phyloP scores from a whole-genome alignment of 2,329 filamentous ascomycete species.

The Xylariaceae sp. region DNA sequence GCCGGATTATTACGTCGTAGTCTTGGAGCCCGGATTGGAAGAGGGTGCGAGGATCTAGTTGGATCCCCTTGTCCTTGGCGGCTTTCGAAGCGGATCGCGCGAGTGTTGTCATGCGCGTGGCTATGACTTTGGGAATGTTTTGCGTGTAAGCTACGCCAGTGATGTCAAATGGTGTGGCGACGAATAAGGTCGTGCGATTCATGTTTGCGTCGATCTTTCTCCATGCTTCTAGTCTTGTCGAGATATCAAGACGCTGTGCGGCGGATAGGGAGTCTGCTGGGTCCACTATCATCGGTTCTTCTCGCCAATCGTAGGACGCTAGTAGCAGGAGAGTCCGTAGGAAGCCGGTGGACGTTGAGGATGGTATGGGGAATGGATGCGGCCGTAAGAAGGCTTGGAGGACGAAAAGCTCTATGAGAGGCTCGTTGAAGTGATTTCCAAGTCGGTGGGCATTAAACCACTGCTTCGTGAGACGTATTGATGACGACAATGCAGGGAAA shows the following conservation, averaged over 20 bases:
- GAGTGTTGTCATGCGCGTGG: constrained; percentile 75
- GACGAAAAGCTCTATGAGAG: constrained; percentile 80
- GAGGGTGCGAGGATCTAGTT: constrained; percentile 54
- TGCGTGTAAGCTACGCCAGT: constrained; percentile 79
- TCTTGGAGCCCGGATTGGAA: constrained; percentile 71
- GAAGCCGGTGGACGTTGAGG: constrained; percentile 74
- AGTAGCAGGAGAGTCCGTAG: constrained; percentile 75
- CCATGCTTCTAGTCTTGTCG: constrained; percentile 75
- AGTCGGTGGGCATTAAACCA: constrained; percentile 73
- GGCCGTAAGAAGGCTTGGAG: constrained; percentile 75
- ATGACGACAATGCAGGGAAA: constrained; percentile 72
- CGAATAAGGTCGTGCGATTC: constrained; percentile 77
- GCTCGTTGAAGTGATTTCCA: constrained; percentile 67
- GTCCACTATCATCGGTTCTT: constrained; percentile 77
- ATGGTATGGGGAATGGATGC: constrained; percentile 74
- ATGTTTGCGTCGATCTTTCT: constrained; percentile 82
- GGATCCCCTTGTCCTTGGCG: constrained; percentile 49
- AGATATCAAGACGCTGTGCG: constrained; percentile 58
- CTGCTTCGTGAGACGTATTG: constrained; percentile 78
- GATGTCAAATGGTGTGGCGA: constrained; percentile 71
- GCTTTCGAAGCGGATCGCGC: constrained; percentile 70
- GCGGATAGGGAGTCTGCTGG: constrained; percentile 60
- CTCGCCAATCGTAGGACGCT: constrained; percentile 86
- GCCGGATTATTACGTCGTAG: constrained; percentile 80
- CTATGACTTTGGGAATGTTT: constrained; percentile 74